Evolutionary conservation across 257 asterid genomes (phyloP).

Genomic region (Solanum sejunctum): DNA sequence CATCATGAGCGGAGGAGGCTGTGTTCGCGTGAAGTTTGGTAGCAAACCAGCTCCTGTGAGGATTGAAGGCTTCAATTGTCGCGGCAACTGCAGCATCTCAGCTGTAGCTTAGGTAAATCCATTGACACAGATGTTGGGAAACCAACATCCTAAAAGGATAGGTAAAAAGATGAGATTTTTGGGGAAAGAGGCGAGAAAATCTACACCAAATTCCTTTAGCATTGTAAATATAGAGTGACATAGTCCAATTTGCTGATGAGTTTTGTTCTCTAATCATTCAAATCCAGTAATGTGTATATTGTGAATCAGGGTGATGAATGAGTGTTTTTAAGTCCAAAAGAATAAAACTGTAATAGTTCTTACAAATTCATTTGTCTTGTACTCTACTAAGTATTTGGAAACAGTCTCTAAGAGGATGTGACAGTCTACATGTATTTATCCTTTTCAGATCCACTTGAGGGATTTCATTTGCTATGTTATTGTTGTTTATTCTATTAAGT

Average conservation of each 20-base stretch:
- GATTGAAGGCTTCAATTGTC: constrained; percentile 63
- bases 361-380: not conserved
- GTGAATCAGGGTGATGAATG: constrained; percentile 4
- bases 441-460: rapidly evolving
- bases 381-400: not conserved
- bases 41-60: constrained; percentile 41
- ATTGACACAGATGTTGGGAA: not conserved
- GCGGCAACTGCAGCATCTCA: constrained; percentile 29
- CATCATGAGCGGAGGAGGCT: constrained; percentile 27
- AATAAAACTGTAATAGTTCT: constrained; percentile 10
- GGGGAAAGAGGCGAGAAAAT: not conserved
- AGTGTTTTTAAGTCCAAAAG: not conserved
- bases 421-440: not conserved
- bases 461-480: no score
- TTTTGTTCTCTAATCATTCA: not conserved
- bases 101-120: constrained; percentile 29
- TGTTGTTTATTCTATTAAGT: no score
- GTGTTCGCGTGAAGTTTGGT: constrained; percentile 24
- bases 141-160: not conserved
- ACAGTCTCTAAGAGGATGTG: no score
- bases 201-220: constrained; percentile 7
- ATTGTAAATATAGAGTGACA: constrained; percentile 13
- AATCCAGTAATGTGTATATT: constrained; percentile 8
- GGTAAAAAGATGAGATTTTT: not conserved
- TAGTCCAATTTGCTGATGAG: constrained; percentile 12